phyloP scores from a whole-genome alignment of 1,284 basidiomycete species.

The Austroboletus sp. region DNA sequence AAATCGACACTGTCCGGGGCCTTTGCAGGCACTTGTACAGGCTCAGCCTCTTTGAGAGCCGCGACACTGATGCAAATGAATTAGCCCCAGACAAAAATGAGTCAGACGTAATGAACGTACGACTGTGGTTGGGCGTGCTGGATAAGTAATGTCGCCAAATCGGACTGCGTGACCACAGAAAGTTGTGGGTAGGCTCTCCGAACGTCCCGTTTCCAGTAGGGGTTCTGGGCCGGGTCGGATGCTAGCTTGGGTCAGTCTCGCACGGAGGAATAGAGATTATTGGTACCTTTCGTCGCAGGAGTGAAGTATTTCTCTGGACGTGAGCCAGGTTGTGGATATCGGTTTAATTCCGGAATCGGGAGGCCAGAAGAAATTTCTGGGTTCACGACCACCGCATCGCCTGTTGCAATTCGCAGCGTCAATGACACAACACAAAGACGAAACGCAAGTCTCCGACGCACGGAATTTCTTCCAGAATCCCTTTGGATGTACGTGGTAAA shows the following conservation, averaged over 20 bases:
- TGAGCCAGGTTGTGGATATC: conserved; percentile 82
- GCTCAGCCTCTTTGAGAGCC: conserved; percentile 45
- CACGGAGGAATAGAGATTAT: conserved; percentile 6
- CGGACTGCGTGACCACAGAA: conserved; percentile 74
- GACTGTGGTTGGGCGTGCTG: conserved; percentile 63
- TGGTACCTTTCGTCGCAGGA: conserved; percentile 78
- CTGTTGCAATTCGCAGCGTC: conserved; percentile 36
- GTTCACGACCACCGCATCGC: conserved; percentile 71
- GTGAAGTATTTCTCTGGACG: conserved; percentile 80
- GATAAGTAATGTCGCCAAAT: conserved; percentile 76
- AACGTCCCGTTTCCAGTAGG: conserved; percentile 93
- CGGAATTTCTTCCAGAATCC: conserved; percentile 95
- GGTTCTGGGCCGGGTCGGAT: conserved; percentile 76
- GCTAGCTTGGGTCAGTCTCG: conserved; percentile 39
- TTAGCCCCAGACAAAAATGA: conserved; percentile 5
- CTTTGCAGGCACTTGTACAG: conserved; percentile 44
- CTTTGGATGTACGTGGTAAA: conserved; percentile 80
- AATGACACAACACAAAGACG: conserved; percentile 5
- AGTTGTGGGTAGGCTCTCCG: conserved; percentile 86
- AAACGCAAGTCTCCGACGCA: conserved; percentile 34
- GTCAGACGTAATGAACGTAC: conserved; percentile 41
- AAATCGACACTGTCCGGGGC: conserved; percentile 49
- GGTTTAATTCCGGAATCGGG: conserved; percentile 67
- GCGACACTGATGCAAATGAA: conserved; percentile 42
- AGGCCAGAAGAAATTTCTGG: conserved; percentile 89